Base-by-base conservation (phyloP, 495 filamentous ascomycete genomes). In the Tuber indicum region DNA sequence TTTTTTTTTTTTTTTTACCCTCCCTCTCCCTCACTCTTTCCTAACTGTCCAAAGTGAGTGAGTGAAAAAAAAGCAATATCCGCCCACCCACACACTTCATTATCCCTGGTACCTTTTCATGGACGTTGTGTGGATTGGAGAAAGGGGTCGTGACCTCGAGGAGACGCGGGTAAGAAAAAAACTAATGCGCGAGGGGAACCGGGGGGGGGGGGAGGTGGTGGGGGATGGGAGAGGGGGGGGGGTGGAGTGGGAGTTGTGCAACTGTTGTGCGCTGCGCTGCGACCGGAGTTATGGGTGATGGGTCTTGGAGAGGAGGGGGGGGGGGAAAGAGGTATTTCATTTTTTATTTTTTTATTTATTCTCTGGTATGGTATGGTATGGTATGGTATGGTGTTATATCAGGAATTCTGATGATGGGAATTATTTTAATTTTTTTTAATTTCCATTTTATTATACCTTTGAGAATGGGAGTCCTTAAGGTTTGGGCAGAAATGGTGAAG, bases 91-190 rank as follows among this genome's bases (percentile, higher is more conserved):
- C 52, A 26, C n/a, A 14, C 52, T 0, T 5, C 52, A 32, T 62
- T 9, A 62, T 62, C 52, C 52, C 52, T 62, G 52, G 52, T 62
- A 62, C 52, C 52, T 62, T 62, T 62, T 62, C 52, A 32, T 62
- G 52, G n/a, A 62, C 52, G 52, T 62, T 62, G 52, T 62, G 52
- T 62, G 52, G 52, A 62, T 62, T 62, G 26, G n/a, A 16, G n/a
- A 62, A 62, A 62, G 52, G 52, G 52, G 52, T 62, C 52, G 52
- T 62, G 52, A 62, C 52, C 52, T 62, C 52, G 52, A 62, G 26
- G 32, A 32, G 52, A 62, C 52, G 52, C 52, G 52, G 52, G 52
- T 62, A 32, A 32, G 52, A 62, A 62, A 62, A 58, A 62, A 62
- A 26, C 52, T 62, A 62, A 62, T 62, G 52, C 52, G n/a, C n/a